A percentile compares a stretch with the other conserved stretches of the same genome.
phyloP scores from a whole-genome alignment of 2,329 filamentous ascomycete species.

The Trichoderma sp. region DNA sequence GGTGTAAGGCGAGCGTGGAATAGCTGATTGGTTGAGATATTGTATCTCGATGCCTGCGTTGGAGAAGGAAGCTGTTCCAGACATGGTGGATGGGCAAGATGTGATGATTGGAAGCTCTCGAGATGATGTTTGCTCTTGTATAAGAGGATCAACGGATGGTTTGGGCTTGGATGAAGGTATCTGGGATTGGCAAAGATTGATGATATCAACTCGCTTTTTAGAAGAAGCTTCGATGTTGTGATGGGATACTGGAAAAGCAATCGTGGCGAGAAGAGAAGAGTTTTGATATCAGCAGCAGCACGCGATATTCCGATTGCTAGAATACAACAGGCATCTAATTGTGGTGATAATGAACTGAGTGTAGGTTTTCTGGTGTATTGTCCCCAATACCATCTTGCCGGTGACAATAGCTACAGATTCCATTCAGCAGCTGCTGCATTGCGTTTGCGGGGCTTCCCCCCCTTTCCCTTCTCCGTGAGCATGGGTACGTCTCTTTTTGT shows the following conservation, averaged over 20 bases:
- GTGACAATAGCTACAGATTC: conserved; percentile 11
- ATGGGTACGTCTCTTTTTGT: not conserved
- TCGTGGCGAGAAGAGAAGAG: not conserved
- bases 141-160: not conserved
- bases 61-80: not conserved
- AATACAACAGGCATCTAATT: not conserved
- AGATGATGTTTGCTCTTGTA: not conserved
- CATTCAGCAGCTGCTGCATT: conserved; percentile 3
- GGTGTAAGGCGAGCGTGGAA: not conserved
- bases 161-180: not conserved
- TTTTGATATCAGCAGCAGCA: not conserved
- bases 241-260: not conserved
- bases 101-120: not conserved
- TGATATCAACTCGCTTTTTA: not conserved
- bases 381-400: not conserved
- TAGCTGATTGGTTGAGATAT: not conserved
- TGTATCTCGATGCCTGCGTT: not conserved
- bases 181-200: not conserved
- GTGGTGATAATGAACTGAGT: not conserved
- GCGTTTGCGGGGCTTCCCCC: not conserved
- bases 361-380: not conserved
- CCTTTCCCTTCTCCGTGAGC: not conserved
- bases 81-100: not conserved
- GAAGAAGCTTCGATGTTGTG: not conserved
- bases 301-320: not conserved